A percentile compares a stretch with the other conserved stretches of the same genome.
Evolutionary conservation across 1,284 basidiomycete species (phyloP).

Genomic region (Termitomyces sp.): DNA sequence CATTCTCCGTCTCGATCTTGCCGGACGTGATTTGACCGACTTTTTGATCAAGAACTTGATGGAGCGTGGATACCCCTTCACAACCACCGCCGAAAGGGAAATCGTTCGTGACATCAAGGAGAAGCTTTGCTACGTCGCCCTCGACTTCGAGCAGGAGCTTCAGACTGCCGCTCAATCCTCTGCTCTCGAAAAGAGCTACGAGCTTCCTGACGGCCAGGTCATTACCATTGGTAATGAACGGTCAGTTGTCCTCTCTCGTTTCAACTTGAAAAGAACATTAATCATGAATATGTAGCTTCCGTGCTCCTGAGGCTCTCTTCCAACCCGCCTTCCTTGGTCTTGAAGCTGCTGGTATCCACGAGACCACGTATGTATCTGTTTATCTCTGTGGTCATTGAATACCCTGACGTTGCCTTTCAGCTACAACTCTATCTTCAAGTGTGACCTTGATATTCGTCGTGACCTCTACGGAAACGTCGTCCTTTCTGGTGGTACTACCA

Average conservation of each 20-base stretch:
- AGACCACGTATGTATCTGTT: slow-evolving; percentile 69
- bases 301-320: slow-evolving; percentile 96
- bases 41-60: slow-evolving; percentile 90
- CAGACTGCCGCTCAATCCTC: slow-evolving; percentile 91
- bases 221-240: slow-evolving; percentile 97
- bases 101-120: slow-evolving; percentile 98
- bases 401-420: slow-evolving; percentile 29
- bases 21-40: slow-evolving; percentile 93
- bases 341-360: slow-evolving; percentile 92
- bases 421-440: slow-evolving; percentile 86
- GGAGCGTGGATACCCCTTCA: slow-evolving; percentile 95
- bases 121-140: slow-evolving; percentile 95
- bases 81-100: slow-evolving; percentile 91
- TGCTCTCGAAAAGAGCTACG: slow-evolving; percentile 91
- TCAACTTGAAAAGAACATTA: neutral
- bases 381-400: neutral
- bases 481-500: slow-evolving; percentile 93
- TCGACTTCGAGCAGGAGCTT: slow-evolving; percentile 96
- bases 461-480: slow-evolving; percentile 94
- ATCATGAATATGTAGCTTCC: slow-evolving; percentile 60
- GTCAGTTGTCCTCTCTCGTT: slow-evolving; percentile 32
- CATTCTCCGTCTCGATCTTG: slow-evolving; percentile 91
- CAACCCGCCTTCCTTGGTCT: slow-evolving; percentile 92
- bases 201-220: slow-evolving; percentile 94
- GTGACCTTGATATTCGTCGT: slow-evolving; percentile 79